Base-by-base conservation (phyloP, 495 filamentous ascomycete genomes). In the Amorphotheca resinae region DNA sequence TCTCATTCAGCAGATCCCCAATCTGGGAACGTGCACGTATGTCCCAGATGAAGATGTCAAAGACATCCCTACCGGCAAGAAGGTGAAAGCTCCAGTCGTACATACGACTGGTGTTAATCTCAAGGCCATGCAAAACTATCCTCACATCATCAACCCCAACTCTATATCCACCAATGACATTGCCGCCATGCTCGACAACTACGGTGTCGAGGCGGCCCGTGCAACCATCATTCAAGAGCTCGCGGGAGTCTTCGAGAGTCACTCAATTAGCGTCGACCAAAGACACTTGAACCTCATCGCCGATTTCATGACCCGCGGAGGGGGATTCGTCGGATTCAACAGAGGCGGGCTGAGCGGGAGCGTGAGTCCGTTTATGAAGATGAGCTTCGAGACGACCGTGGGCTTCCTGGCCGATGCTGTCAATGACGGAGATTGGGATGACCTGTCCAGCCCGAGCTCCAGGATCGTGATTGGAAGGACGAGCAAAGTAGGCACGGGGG, bases 331-430 rank as follows among this genome's bases (percentile, higher is more conserved):
- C 14, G 78, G 89, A 2, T 99, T 96, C 66, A 94, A 83, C 62
- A 80, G 91, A 34, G 88, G 80, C 51, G 91, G 88, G 14, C 59
- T 96, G 41, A 82, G 78, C 58, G 74, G 81, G 45, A 82, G 80
- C 54, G 77, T 84, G 12, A 88, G 81, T 40, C 87, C 91, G 1
- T 87, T 96, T 49, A 80, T 88, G 62, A 95, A 95, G 72, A 95
- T 95, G 87, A 93, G 84, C 61, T 96, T 95, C 67, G 88, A 99
- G 70, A 96, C 91, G 4, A 96, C 91, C 16, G 74, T 94, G 25
- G 82, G 81, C 1, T 95, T 93, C 66, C 69, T 96, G 59, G 84
- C 80, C 59, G 89, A 95, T 51, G 87, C 89, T 20, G 85, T 93
- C 14, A 60, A 89, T 32, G 87, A 95, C 53, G 75, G 82, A 39